Evolutionary conservation across 805 yeast species (phyloP), one percentile per base, ranked within the genome.

Genomic region (Kuraishia capsulata): DNA sequence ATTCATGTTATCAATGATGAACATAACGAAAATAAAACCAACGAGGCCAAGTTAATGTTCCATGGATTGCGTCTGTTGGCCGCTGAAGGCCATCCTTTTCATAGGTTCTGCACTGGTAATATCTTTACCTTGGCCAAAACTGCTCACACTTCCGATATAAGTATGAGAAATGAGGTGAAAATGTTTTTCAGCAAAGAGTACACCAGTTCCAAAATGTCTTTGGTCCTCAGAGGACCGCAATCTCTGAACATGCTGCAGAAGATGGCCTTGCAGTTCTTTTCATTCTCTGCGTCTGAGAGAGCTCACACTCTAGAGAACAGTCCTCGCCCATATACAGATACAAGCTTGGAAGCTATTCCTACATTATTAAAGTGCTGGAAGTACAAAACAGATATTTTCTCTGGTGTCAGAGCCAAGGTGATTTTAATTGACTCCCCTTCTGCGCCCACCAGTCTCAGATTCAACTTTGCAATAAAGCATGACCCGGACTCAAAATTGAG

Each of bases 151-250:
- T n/a, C n/a, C n/a, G n/a, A n/a, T n/a, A n/a, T n/a, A n/a, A n/a
- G n/a, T n/a, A 44, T 77, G 6, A 60, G 53, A 42, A 52, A 49
- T 1, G 49, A 57, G 11, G 45, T 80, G 16, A 33, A 46, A 3
- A 42, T 50, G 1, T 76, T 71, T 50, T 76, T 62, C 45, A 42
- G 58, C 2, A 41, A 47, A 0, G 51, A 71, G 40, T 83, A 66
- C 45, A 39, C 43, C 9, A 62, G 81, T 1, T 57, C 61, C 1
- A 76, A 67, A 32, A 72, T 78, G 73, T 59, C 77, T 0, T 37
- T 82, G 19, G 85, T 80, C 2, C 45, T 83, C 4, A 66, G 72
- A 46, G 81, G 89, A 0, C 78, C 88, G 0, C 83, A 79, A 40
- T 76, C 89, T 0, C 45, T 81, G 25, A 78, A 77, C 44, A 55